Conservation (phyloP, 345 rosid genomes). For the Populus nigra region DNA sequence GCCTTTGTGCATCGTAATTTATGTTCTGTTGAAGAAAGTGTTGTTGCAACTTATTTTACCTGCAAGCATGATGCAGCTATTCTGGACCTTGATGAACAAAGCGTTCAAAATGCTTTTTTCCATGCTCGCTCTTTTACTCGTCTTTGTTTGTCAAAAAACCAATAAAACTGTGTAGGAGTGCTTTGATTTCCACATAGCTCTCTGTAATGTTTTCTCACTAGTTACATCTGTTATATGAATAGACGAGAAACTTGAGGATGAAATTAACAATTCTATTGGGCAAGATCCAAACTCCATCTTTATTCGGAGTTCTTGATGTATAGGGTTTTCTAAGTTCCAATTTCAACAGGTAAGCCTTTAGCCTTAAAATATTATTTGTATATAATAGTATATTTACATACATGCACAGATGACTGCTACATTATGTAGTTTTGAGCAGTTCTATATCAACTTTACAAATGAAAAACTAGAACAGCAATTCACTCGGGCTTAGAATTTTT, state of each 20-base stretch:
- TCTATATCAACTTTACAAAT: conserved; percentile 94
- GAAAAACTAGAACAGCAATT: conserved; percentile 97
- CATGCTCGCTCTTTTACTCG: too few relatives aligned
- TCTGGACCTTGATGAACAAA: too few relatives aligned
- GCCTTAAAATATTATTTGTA: conserved; percentile 20
- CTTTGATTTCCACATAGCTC: too few relatives aligned
- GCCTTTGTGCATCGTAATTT: neutral
- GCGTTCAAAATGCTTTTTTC: too few relatives aligned
- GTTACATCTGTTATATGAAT: too few relatives aligned
- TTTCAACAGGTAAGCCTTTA: conserved; percentile 63
- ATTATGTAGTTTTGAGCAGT: conserved; percentile 84
- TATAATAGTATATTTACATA: neutral
- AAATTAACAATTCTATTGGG: conserved; percentile 85
- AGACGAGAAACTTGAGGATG: conserved; percentile 74
- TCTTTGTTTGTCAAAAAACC: too few relatives aligned
- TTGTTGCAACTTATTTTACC: neutral
- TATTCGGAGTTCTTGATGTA: conserved; percentile 86
- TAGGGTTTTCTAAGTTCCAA: conserved; percentile 98
- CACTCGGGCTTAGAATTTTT: conserved; percentile 63
- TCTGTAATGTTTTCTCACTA: too few relatives aligned
- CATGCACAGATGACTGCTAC: conserved; percentile 19
- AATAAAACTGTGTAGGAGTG: too few relatives aligned
- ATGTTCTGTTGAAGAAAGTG: conserved; percentile 2
- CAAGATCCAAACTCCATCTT: conserved; percentile 86
- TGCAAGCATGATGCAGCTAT: too few relatives aligned